Conservation (phyloP, 2,329 filamentous ascomycete species). For the Exophiala phaeomuriformis region DNA sequence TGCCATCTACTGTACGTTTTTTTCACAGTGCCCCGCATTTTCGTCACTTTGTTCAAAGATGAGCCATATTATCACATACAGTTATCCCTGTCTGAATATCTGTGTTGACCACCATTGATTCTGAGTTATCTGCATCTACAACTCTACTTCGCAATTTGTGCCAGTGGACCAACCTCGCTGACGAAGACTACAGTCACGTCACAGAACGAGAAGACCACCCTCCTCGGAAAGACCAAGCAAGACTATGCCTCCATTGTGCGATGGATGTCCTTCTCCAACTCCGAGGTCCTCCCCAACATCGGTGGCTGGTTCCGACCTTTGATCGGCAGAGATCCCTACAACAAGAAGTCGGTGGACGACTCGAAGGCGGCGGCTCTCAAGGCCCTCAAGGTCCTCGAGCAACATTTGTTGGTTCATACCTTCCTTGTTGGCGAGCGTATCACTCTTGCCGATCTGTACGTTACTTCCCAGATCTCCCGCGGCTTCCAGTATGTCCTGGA, state of each 20-base stretch:
- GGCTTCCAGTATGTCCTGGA: constrained; percentile 94
- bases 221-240: constrained; percentile 99
- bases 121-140: constrained; percentile 48
- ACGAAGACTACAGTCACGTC: constrained; percentile 65
- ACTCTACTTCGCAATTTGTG: no score
- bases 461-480: constrained; percentile 67
- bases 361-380: constrained; percentile 60
- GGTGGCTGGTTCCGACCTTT: constrained; percentile 81
- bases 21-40: constrained; percentile 18
- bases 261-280: constrained; percentile 97
- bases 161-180: constrained; percentile 1
- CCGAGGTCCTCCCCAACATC: constrained; percentile 67
- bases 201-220: constrained; percentile 99
- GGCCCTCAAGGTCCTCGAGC: constrained; percentile 67
- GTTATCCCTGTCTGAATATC: constrained; percentile 99
- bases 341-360: constrained; percentile 95
- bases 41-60: constrained; percentile 46
- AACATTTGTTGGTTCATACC: constrained; percentile 85
- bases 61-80: constrained; percentile 64
- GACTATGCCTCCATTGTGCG: constrained; percentile 97
- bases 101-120: constrained; percentile 90
- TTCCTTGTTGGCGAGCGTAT: constrained; percentile 97
- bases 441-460: constrained; percentile 91
- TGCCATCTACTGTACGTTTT: constrained; percentile 86
- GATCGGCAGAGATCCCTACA: constrained; percentile 74